Base-by-base conservation (phyloP, 768 basidiomycete genomes). In the Tylopilus balloui region DNA sequence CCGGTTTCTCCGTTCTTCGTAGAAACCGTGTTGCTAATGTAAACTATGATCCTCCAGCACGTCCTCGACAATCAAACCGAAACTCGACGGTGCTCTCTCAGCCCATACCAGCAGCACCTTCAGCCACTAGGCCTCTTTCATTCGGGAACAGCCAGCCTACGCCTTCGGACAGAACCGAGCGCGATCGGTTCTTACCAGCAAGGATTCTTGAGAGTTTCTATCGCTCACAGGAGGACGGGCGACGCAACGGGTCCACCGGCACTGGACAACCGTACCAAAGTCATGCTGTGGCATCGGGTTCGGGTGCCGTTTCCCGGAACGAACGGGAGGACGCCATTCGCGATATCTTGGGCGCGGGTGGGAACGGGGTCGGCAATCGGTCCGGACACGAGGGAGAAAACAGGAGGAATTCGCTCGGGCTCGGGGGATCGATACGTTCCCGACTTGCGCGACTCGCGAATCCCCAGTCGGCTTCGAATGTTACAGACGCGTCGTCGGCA, bases 381-480 rank as follows among this genome's bases (percentile, higher is more conserved):
- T 14, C 51, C 12, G 58, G 47, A 12, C 23, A 37, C 11, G 53
- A 52, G 19, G 53, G 6, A 37, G 62, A 63, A 25, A 53, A 51
- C 4, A 54, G 63, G 43, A 23, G 62, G 15, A 31, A 45, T n/a
- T 45, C 62, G 24, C 42, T 62, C 17, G 50, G 52, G 7, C n/a
- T 63, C 39, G 62, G 62, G 13, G 60, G 62, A 3, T 55, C 62
- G 6, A 44, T 63, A 23, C 63, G 62, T n/a, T 65, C 60, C 27
- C 57, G 62, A 3, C 38, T 65, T 6, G 62, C 62, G 23, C 63
- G 62, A 15, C 32, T 63, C 14, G 49, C 62, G 35, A 55, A 52
- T 42, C 36, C 43, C 3, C 61, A 61, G 37, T 44, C 58, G 34
- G 6, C 17, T 5, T 28, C 53, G 32, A 59, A 45, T 20, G 4